phyloP scores from a whole-genome alignment of 2,329 filamentous ascomycete genomes.

The Seiridium unicorne region DNA sequence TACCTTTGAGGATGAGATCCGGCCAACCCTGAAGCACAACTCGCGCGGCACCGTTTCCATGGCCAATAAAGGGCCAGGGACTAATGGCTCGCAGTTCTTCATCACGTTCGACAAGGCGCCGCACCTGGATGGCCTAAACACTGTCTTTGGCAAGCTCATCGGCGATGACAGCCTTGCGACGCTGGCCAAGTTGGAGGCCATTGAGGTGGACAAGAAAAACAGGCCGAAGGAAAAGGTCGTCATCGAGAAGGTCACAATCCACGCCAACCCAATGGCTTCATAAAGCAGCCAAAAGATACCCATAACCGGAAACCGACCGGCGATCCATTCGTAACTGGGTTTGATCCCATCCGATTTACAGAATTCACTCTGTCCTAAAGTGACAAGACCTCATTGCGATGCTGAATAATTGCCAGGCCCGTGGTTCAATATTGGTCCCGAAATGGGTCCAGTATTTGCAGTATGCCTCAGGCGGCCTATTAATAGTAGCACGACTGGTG shows the following conservation, averaged over 20 bases:
- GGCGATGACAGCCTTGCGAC: conserved; percentile 64
- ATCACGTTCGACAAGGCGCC: conserved; percentile 74
- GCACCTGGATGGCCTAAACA: conserved; percentile 82
- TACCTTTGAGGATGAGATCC: conserved; percentile 79
- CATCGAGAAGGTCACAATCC: conserved; percentile 70
- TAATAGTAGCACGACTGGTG: no score
- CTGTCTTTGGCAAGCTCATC: conserved; percentile 75
- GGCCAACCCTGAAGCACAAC: conserved; percentile 66
- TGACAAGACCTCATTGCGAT: no score
- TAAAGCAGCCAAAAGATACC: conserved; percentile 28
- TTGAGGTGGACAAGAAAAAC: conserved; percentile 76
- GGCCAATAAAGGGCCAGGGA: conserved; percentile 74
- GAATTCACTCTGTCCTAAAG: neutral
- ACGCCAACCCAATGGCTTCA: conserved; percentile 75
- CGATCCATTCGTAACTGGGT: neutral
- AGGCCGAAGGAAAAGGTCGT: conserved; percentile 64
- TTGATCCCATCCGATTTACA: neutral
- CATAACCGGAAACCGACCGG: neutral
- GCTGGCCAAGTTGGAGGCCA: conserved; percentile 67
- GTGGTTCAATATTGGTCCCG: no score
- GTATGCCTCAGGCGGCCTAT: no score
- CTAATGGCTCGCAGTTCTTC: conserved; percentile 81
- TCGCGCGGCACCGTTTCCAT: conserved; percentile 70
- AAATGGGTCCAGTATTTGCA: no score
- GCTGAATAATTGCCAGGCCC: no score